Conservation (phyloP, 2,329 filamentous ascomycete species). For the Fusarium acutatum region DNA sequence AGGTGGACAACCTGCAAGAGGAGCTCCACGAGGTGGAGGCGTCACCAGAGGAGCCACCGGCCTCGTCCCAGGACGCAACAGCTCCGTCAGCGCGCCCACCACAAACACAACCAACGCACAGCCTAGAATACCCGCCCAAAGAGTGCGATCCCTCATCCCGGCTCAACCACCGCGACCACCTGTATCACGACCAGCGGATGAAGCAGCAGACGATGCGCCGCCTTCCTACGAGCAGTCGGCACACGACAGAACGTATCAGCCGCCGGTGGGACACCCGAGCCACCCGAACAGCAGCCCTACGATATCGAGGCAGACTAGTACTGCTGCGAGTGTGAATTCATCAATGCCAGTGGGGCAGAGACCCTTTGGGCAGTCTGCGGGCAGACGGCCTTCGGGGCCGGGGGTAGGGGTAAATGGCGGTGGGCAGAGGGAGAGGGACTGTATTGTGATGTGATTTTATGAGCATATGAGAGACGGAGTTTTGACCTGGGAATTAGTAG, state of each 20-base stretch:
- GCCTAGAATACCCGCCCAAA: conserved; percentile 40
- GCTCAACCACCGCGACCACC: conserved; percentile 49
- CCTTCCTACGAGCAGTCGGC: conserved; percentile 67
- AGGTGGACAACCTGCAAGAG: not conserved
- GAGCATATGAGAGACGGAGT: not conserved
- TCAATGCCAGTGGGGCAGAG: conserved; percentile 27
- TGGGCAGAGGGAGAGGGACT: conserved; percentile 28
- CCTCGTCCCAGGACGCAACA: conserved; percentile 35
- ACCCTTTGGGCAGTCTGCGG: conserved; percentile 26
- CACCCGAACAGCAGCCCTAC: conserved; percentile 52
- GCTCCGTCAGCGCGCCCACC: conserved; percentile 34
- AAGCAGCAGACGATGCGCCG: conserved; percentile 59
- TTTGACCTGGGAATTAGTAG: not conserved
- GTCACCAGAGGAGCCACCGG: conserved; percentile 28
- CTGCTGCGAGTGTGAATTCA: conserved; percentile 25
- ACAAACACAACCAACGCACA: conserved; percentile 27
- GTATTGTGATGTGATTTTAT: conserved; percentile 24
- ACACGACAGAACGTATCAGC: conserved; percentile 60
- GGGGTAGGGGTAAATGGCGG: conserved; percentile 11
- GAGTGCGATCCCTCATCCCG: conserved; percentile 55
- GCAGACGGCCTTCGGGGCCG: conserved; percentile 38
- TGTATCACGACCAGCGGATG: conserved; percentile 50
- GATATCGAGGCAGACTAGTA: conserved; percentile 32
- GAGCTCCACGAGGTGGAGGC: conserved; percentile 21
- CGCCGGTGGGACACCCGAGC: conserved; percentile 60